phyloP scores from a whole-genome alignment of 306 rosid species.

The Medicago ruthenica region DNA sequence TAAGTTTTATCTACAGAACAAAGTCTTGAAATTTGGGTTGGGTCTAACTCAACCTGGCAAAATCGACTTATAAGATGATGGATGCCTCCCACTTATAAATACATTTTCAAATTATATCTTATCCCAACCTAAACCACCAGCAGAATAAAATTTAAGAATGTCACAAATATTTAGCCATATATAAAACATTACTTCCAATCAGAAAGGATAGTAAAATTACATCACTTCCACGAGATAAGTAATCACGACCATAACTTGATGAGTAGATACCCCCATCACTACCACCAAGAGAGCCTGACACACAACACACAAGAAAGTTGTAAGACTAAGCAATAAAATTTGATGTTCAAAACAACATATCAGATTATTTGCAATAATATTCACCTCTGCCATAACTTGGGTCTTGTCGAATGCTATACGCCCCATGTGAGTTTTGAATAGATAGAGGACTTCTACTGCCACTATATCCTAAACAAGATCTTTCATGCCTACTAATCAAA shows the following conservation, averaged over 20 bases:
- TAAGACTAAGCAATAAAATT: constrained; percentile 14
- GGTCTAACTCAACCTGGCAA: too few relatives aligned
- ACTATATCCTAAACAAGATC: too few relatives aligned
- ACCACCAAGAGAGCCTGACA: too few relatives aligned
- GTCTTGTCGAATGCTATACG: constrained; percentile 77
- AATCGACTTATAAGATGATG: too few relatives aligned
- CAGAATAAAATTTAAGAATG: constrained; percentile 21
- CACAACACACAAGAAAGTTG: constrained; percentile 24
- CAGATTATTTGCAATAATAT: constrained; percentile 39
- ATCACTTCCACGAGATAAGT: constrained; percentile 77
- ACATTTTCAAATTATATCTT: background rate
- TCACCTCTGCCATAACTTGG: constrained; percentile 69
- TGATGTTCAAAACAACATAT: constrained; percentile 8
- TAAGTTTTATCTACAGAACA: background rate
- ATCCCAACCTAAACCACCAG: constrained; percentile 69
- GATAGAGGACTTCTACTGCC: constrained; percentile 72
- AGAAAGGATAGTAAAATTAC: constrained; percentile 56
- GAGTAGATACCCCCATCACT: too few relatives aligned
- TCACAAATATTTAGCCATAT: constrained; percentile 8
- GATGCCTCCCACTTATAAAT: background rate
- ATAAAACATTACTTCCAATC: constrained; percentile 16
- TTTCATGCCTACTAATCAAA: too few relatives aligned
- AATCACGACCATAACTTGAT: constrained; percentile 81
- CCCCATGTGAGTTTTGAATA: constrained; percentile 69
- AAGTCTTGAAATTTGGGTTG: background rate